These are phyloP conservation scores for Claviceps lovelessii DNA, from an alignment of 2,329 filamentous ascomycete species.

Conservation along the genomic window DNA sequence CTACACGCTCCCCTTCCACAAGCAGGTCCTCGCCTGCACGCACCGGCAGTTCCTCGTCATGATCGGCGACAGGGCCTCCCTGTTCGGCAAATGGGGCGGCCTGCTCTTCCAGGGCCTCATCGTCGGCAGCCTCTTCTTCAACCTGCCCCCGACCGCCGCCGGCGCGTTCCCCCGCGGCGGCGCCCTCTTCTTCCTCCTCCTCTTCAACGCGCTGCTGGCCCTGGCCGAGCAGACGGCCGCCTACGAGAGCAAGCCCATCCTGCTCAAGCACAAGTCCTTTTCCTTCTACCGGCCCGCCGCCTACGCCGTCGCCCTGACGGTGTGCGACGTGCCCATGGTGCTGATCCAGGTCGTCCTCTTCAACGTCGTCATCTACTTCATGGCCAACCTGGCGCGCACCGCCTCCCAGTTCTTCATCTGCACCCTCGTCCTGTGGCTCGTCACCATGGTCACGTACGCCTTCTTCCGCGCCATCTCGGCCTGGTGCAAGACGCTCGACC, in stretches of 20 bases:
- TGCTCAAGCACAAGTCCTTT: constrained; percentile 57
- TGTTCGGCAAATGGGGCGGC: constrained; percentile 70
- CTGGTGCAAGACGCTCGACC: constrained; percentile 44
- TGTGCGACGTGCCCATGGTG: constrained; percentile 47
- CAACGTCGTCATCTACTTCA: constrained; percentile 62
- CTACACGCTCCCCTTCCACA: constrained; percentile 62
- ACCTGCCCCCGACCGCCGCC: constrained; percentile 41
- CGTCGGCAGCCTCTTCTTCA: constrained; percentile 66
- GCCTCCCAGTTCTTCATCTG: constrained; percentile 55
- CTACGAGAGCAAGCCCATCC: constrained; percentile 48
- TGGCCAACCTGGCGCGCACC: constrained; percentile 54
- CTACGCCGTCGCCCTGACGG: constrained; percentile 41
- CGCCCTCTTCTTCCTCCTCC: constrained; percentile 33
- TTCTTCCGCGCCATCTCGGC: constrained; percentile 47
- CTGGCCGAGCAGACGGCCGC: constrained; percentile 57
- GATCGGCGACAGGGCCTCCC: constrained; percentile 57
- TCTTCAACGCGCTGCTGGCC: constrained; percentile 52
- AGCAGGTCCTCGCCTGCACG: constrained; percentile 57
- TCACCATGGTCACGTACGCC: constrained; percentile 42
- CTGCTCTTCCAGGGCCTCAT: constrained; percentile 62
- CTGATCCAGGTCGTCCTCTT: constrained; percentile 52
- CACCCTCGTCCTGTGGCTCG: constrained; percentile 44
- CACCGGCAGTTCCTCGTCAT: constrained; percentile 69
- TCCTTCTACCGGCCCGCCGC: constrained; percentile 50
- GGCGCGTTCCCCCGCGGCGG: constrained; percentile 48